Evolutionary conservation across 495 filamentous ascomycete species (phyloP).

Genomic region (Penicillium coffeae): DNA sequence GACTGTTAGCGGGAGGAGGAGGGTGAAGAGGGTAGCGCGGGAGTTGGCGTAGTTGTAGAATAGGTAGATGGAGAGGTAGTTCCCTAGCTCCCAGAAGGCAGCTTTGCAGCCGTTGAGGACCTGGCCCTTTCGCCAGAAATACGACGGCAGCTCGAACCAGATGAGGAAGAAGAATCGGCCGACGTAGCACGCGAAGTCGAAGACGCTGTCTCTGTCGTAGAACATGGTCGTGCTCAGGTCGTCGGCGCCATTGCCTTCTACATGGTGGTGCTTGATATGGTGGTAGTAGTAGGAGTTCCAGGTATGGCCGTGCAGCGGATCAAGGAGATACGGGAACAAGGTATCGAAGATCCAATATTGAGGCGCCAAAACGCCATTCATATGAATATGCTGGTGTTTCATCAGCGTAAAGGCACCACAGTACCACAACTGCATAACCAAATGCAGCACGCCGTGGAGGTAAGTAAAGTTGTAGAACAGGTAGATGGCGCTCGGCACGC

Average conservation of each 20-base stretch:
- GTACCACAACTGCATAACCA: slow-evolving; percentile 57
- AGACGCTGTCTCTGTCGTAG: slow-evolving; percentile 66
- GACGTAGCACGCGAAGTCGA: slow-evolving; percentile 64
- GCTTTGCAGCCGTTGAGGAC: slow-evolving; percentile 46
- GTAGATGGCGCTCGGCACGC: slow-evolving; percentile 60
- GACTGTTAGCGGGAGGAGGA: slow-evolving; percentile 56
- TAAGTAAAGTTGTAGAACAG: slow-evolving; percentile 64
- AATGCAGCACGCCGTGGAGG: slow-evolving; percentile 60
- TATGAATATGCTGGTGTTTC: slow-evolving; percentile 81
- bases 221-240: slow-evolving; percentile 73
- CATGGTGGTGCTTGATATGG: slow-evolving; percentile 81
- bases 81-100: slow-evolving; percentile 53
- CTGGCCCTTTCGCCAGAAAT: slow-evolving; percentile 61
- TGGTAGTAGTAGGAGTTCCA: slow-evolving; percentile 84
- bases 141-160: slow-evolving; percentile 71
- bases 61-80: slow-evolving; percentile 45
- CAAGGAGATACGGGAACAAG: slow-evolving; percentile 66
- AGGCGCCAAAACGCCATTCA: slow-evolving; percentile 59
- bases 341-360: slow-evolving; percentile 51
- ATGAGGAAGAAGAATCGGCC: slow-evolving; percentile 66
- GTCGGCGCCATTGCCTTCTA: slow-evolving; percentile 73
- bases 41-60: slow-evolving; percentile 45
- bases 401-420: slow-evolving; percentile 72
- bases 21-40: slow-evolving; percentile 53
- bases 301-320: slow-evolving; percentile 76